Evolutionary conservation across 768 basidiomycete genomes (phyloP), one percentile per base, ranked within the genome.

Genomic region (Leccinum obscurum): DNA sequence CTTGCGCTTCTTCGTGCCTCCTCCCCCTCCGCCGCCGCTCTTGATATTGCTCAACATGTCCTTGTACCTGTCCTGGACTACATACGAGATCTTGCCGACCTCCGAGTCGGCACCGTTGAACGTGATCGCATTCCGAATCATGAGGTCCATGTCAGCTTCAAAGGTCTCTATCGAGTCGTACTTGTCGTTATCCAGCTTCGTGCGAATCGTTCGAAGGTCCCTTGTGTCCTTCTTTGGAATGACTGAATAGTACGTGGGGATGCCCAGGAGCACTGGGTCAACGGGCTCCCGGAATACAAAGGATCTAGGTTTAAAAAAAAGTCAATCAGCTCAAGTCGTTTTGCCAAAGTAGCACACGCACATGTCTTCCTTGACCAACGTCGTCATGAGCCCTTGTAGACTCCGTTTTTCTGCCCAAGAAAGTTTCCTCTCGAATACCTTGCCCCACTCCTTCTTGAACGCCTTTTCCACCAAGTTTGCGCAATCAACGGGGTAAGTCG

Each of bases 391-490:
- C 4, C 82, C 82, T 68, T 84, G 85, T 52, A 98, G 74, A 54
- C 86, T 83, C 50, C 92, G 85, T 76, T 94, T 96, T 73, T 96
- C 95, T 28, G 82, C 77, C 77, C 83, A 85, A 0, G 86, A 80
- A 48, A 98, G 80, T 72, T 88, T 93, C 65, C 76, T 85, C 69
- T 90, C 89, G 70, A 80, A 80, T 2, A 77, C 81, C 72, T 91
- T 93, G 17, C 83, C 71, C 95, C 97, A 98, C 72, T 98, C 94
- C 70, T 84, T 88, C 75, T 86, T 87, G 78, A 89, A 95, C 7
- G 73, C 79, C 52, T 78, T 84, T 75, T 98, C 94, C 14, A 95
- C 81, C 4, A 75, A 73, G 56, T 90, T 87, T 3, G 91, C 91
- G 63, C 87, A 89, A 28, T 80, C 77, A 52, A 84, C 80, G 3